A percentile compares a stretch with the other conserved stretches of the same genome.
Conservation (phyloP, 2,329 filamentous ascomycete genomes). For the Penicillium thymicola region DNA sequence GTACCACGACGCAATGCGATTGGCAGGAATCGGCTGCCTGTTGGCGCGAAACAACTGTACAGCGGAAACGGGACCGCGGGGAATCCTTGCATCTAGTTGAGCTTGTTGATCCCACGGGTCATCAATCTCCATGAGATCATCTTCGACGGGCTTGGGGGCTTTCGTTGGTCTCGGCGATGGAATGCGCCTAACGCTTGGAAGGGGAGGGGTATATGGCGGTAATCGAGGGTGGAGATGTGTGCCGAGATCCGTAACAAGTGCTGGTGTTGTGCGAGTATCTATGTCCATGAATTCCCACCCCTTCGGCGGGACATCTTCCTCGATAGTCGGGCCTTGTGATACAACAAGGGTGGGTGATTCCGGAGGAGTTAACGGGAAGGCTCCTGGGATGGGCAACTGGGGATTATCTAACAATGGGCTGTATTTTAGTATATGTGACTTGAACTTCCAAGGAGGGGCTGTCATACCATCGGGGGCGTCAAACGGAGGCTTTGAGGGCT, state of each 20-base stretch:
- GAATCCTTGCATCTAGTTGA: slow-evolving; percentile 12
- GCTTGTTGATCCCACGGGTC: slow-evolving; percentile 24
- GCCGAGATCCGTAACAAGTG: slow-evolving; percentile 19
- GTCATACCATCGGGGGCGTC: not conserved
- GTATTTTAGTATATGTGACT: slow-evolving; percentile 2
- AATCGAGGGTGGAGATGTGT: slow-evolving; percentile 15
- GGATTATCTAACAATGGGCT: not conserved
- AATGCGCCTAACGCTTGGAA: not conserved
- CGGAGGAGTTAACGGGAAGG: slow-evolving; percentile 17
- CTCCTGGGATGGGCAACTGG: slow-evolving; percentile 15
- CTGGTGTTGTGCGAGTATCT: slow-evolving; percentile 4
- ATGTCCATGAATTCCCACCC: slow-evolving; percentile 10
- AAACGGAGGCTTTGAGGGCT: not conserved
- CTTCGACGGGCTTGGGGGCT: not conserved
- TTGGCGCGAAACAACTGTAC: slow-evolving; percentile 27
- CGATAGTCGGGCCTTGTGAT: not conserved
- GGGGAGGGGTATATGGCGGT: slow-evolving; percentile 1
- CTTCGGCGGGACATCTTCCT: slow-evolving; percentile 4
- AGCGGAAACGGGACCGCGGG: slow-evolving; percentile 31
- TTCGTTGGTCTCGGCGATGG: slow-evolving; percentile 2
- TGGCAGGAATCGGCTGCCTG: slow-evolving; percentile 22
- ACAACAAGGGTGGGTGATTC: slow-evolving; percentile 14
- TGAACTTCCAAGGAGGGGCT: not conserved
- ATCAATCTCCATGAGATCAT: slow-evolving; percentile 9
- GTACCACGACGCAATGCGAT: slow-evolving; percentile 31